These are phyloP conservation scores for Stevia rebaudiana DNA, from an alignment of 140 eudicot species.

Conservation along the genomic window DNA sequence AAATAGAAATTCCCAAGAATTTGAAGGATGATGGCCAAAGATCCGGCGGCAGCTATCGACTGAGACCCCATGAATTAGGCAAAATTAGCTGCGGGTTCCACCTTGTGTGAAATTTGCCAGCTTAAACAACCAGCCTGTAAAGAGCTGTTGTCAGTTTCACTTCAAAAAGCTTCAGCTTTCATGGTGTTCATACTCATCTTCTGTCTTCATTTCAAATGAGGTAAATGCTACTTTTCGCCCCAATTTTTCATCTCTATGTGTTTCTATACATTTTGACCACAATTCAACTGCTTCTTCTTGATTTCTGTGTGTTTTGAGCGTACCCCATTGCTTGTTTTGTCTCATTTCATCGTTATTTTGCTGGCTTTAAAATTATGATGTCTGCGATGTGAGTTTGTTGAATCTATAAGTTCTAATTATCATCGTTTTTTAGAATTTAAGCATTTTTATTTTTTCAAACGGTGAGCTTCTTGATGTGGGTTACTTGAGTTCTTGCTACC, in stretches of 20 bases:
- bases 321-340: neutral
- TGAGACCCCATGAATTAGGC: constrained; percentile 1
- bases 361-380: neutral
- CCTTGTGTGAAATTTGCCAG: constrained; percentile 23
- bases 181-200: constrained; percentile 5
- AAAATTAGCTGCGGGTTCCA: constrained; percentile 23
- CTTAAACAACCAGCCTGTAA: constrained; percentile 91
- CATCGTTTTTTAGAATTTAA: constrained; percentile 15
- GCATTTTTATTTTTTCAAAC: neutral
- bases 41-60: constrained; percentile 6
- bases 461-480: no score
- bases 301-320: neutral
- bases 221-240: constrained; percentile 2
- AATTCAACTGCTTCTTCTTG: neutral
- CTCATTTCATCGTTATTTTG: neutral
- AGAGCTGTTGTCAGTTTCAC: constrained; percentile 41
- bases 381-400: neutral
- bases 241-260: neutral
- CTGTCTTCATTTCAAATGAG: constrained; percentile 14
- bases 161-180: constrained; percentile 30
- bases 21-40: constrained; percentile 17
- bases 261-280: neutral
- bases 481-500: no score
- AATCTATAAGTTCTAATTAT: neutral
- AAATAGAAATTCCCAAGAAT: neutral